phyloP scores from a whole-genome alignment of 495 filamentous ascomycete species.

The Monascus purpureus region DNA sequence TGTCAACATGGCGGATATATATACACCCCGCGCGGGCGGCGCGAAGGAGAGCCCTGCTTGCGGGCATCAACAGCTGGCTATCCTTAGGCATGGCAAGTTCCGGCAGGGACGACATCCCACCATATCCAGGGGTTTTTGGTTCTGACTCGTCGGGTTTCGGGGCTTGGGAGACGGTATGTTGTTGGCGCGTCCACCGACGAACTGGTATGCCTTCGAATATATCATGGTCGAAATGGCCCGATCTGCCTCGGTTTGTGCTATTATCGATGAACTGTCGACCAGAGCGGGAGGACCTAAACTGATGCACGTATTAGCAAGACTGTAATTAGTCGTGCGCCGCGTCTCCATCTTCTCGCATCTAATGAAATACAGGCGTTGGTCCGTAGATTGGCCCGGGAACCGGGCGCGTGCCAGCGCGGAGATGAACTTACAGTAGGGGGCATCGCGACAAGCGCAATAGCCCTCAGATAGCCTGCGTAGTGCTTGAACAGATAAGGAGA shows the following conservation, averaged over 20 bases:
- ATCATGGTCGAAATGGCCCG: constrained; percentile 79
- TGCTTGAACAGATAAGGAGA: no score
- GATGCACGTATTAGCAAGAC: not conserved
- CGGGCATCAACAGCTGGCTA: constrained; percentile 59
- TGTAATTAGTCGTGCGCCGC: not conserved
- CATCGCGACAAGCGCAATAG: constrained; percentile 18
- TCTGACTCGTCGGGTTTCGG: constrained; percentile 38
- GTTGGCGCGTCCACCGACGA: constrained; percentile 72
- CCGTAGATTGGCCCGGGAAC: no score
- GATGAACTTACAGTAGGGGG: constrained; percentile 28
- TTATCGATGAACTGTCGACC: constrained; percentile 34
- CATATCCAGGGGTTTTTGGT: constrained; percentile 40
- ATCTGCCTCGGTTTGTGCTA: constrained; percentile 55
- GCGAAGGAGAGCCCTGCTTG: constrained; percentile 73
- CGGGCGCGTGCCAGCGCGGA: no score
- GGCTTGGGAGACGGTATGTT: constrained; percentile 55
- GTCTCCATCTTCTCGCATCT: no score
- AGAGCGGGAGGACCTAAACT: constrained; percentile 34
- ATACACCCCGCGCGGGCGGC: constrained; percentile 62
- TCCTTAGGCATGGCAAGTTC: constrained; percentile 76
- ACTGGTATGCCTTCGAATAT: constrained; percentile 90
- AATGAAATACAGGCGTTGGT: no score
- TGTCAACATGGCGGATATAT: constrained; percentile 36
- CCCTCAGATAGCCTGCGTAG: not conserved
- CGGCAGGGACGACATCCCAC: constrained; percentile 30